Conservation (phyloP, 169 alveolate genomes). For the Cryptosporidium parvum region DNA sequence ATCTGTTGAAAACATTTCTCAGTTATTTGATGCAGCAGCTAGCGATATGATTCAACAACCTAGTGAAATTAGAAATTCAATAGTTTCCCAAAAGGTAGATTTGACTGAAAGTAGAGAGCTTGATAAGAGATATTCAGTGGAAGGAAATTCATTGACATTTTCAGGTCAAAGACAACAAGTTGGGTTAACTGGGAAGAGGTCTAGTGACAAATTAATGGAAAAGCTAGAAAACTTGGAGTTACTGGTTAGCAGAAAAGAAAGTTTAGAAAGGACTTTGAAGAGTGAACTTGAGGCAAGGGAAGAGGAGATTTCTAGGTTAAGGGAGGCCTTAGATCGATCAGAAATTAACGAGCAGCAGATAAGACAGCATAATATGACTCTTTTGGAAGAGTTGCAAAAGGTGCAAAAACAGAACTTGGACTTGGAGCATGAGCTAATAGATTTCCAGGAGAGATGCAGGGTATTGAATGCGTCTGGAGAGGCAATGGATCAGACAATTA, state of each 20-base stretch:
- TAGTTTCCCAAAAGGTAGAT: neutral
- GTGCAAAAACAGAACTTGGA: conserved; percentile 21
- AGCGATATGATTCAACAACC: neutral
- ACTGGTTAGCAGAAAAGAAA: conserved; percentile 36
- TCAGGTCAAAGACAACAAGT: conserved; percentile 3
- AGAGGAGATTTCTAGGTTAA: conserved; percentile 48
- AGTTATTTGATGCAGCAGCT: conserved; percentile 15
- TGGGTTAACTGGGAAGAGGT: neutral
- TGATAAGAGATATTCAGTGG: neutral
- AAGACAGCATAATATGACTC: conserved; percentile 32
- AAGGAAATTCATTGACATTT: neutral
- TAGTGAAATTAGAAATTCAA: conserved; percentile 5
- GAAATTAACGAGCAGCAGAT: conserved; percentile 44
- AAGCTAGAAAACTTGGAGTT: conserved; percentile 49
- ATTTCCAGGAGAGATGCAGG: conserved; percentile 49
- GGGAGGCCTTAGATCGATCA: conserved; percentile 24
- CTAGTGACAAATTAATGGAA: conserved; percentile 32
- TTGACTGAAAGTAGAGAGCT: neutral
- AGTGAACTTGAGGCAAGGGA: conserved; percentile 49
- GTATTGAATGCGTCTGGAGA: conserved; percentile 66
- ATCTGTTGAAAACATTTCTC: conserved; percentile 34
- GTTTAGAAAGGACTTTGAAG: conserved; percentile 37
- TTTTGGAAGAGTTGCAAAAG: conserved; percentile 46
- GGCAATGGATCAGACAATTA: conserved; percentile 67
- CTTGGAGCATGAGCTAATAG: conserved; percentile 56